A percentile compares a stretch with the other conserved stretches of the same genome.
Evolutionary conservation across 2,329 filamentous ascomycete genomes (phyloP).

Genomic region (Gaeumannomyces tritici): DNA sequence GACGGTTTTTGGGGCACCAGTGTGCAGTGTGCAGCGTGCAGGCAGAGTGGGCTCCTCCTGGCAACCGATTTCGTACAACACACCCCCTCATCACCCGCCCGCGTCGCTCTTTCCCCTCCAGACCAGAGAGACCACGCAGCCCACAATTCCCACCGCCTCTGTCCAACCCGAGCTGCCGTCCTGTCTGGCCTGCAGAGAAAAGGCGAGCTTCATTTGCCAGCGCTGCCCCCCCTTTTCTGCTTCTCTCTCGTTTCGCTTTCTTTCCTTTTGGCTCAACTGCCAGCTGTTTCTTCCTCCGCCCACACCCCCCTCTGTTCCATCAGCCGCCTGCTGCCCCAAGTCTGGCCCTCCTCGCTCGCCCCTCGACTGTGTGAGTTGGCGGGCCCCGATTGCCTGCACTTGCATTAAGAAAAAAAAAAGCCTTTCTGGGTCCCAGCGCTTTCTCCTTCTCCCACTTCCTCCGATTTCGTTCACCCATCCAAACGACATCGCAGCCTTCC

Average conservation of each 20-base stretch:
- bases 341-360: background rate
- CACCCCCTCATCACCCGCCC: background rate
- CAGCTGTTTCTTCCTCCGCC: background rate
- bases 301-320: background rate
- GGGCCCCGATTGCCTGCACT: background rate
- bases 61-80: background rate
- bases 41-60: background rate
- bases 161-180: background rate
- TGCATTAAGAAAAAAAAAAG: background rate
- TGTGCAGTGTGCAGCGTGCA: too few species aligned
- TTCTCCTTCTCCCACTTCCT: background rate
- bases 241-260: background rate
- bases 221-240: background rate
- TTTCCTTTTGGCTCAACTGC: background rate
- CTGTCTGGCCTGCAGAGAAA: background rate
- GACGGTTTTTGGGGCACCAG: background rate
- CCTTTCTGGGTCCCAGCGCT: constrained; percentile 1
- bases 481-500: background rate
- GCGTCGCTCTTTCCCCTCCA: background rate
- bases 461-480: background rate
- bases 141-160: background rate
- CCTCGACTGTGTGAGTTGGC: background rate
- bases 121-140: background rate
- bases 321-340: background rate
- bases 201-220: background rate